Conservation (phyloP, 345 rosid species). For the Eucalyptus sideroxylon region DNA sequence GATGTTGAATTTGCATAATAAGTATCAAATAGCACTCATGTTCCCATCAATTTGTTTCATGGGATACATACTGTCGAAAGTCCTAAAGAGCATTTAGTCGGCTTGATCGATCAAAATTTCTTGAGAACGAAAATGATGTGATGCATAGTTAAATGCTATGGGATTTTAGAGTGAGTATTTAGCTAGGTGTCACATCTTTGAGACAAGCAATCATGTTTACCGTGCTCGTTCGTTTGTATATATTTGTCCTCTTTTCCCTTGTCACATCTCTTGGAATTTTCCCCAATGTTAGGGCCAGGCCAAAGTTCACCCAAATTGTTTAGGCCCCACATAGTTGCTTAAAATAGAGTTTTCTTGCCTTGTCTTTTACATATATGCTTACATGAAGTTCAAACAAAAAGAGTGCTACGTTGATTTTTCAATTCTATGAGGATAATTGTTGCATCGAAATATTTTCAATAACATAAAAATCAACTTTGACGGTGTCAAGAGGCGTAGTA, state of each 20-base stretch:
- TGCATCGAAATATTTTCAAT: no score
- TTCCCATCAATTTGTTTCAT: not conserved
- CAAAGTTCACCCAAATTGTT: not conserved
- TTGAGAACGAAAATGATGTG: not conserved
- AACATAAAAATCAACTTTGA: no score
- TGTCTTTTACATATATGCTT: not conserved
- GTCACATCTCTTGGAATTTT: not conserved
- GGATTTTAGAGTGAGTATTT: not conserved
- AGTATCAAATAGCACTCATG: not conserved
- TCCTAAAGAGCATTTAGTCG: not conserved
- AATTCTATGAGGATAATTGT: no score
- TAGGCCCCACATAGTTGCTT: not conserved
- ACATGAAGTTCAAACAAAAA: not conserved
- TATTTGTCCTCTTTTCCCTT: not conserved
- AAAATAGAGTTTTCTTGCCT: not conserved
- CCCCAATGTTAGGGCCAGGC: not conserved
- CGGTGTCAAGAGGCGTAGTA: no score
- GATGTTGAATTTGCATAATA: fast-evolving
- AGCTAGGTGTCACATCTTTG: not conserved
- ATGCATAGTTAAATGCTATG: not conserved
- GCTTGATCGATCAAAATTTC: not conserved
- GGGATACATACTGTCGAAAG: not conserved
- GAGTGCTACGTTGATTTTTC: no score
- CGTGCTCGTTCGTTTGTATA: not conserved
- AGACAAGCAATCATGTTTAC: no score